Conservation (phyloP, 2,329 filamentous ascomycete genomes). For the Cladosporium velox region DNA sequence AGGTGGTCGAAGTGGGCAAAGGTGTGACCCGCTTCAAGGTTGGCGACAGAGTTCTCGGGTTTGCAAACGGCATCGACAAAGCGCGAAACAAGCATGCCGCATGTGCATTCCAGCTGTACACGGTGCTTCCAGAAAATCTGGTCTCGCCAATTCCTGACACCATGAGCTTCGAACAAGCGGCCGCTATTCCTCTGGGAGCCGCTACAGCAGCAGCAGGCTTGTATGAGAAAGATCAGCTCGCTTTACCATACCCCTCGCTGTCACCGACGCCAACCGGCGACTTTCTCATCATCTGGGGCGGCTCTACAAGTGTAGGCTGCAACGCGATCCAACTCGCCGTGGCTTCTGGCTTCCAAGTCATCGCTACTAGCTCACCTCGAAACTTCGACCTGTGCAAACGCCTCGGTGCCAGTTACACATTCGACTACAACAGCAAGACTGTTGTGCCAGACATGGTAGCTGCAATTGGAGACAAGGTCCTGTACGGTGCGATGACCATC, state of each 20-base stretch:
- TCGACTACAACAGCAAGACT: constrained; percentile 47
- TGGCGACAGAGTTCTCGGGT: constrained; percentile 33
- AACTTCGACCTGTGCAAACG: constrained; percentile 36
- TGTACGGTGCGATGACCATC: not conserved
- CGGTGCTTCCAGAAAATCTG: constrained; percentile 20
- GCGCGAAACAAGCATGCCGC: constrained; percentile 19
- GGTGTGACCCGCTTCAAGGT: constrained; percentile 27
- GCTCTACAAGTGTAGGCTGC: constrained; percentile 55
- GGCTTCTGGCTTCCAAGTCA: constrained; percentile 23
- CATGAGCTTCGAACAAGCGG: not conserved
- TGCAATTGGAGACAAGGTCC: not conserved
- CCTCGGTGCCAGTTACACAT: constrained; percentile 50
- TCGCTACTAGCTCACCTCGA: not conserved
- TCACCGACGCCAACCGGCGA: constrained; percentile 23
- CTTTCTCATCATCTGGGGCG: constrained; percentile 56
- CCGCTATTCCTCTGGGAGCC: not conserved
- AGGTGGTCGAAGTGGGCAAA: constrained; percentile 34
- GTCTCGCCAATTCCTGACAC: not conserved
- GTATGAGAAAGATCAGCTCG: not conserved
- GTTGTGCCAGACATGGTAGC: not conserved
- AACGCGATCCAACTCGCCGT: constrained; percentile 53
- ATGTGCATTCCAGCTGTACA: constrained; percentile 27
- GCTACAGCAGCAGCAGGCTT: not conserved
- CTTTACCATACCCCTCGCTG: not conserved
- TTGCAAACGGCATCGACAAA: constrained; percentile 21